Base-by-base conservation (phyloP, 2,329 filamentous ascomycete species). In the Chaetomium olivaceum region DNA sequence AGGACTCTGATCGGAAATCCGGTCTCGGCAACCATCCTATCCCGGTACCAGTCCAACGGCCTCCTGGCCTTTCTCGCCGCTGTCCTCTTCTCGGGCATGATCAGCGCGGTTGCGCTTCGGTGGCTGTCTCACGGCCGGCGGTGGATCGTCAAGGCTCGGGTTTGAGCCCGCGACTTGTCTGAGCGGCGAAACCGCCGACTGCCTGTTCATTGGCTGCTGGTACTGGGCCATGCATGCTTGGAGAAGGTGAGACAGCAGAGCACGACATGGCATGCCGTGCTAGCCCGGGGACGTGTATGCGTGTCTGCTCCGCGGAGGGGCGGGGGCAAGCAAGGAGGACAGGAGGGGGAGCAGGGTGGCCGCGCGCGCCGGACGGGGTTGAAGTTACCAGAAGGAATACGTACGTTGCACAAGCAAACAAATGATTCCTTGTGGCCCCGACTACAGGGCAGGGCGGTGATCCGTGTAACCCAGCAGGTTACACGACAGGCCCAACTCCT, bases 41-140 rank as follows among this genome's bases (percentile, higher is more conserved):
- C 67, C 21, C 52, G 62, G 19, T 64, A 68, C 50, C 58, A 64
- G 1, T 65, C 70, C 8, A 65, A 58, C 11, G 70, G 68, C 19
- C 67, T 72, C 23, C 63, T 74, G 6, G 69, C 57, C 2, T 73
- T 75, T 33, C 73, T 74, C 29, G 71, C 68, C 7, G 65, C 61
- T 4, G 58, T 74, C 4, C 70, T 74, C 8, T 54, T 67, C 33
- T 57, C 71, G 5, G 69, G 69, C 3, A 69, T 74, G n/a, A 57
- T 69, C 36, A 71, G 68, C 43, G 70, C 68, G 12, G 56, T 60
- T 6, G 58, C 65, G 2, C 70, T 75, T 2, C 63, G 71, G 21
- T 74, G 70, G 72, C 51, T 72, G 27, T 66, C 62, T 46, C 62
- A 64, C 39, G 65, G 61, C n/a, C 51, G 66, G 6, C 59, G 61